Evolutionary conservation across 202 grass and related monocot genomes (phyloP).

Genomic region (Schoenoplectus triqueter): DNA sequence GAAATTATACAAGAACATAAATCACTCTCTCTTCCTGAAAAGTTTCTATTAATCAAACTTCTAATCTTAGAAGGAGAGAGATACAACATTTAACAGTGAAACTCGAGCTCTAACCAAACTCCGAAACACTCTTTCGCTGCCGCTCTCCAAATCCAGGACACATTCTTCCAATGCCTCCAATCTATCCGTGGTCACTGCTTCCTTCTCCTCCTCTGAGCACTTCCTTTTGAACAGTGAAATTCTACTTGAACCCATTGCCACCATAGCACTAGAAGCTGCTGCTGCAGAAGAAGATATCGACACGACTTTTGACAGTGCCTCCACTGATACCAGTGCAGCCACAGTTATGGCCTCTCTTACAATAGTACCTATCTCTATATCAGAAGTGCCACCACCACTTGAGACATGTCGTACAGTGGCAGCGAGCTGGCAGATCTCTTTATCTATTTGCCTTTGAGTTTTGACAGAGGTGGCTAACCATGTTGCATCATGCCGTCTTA

Average conservation of each 20-base stretch:
- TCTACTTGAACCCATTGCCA: not conserved
- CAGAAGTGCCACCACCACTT: not conserved
- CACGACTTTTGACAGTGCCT: slow-evolving; percentile 52
- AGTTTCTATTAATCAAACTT: not conserved
- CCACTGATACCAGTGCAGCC: slow-evolving; percentile 42
- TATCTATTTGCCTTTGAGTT: slow-evolving; percentile 46
- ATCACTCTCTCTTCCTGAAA: not conserved
- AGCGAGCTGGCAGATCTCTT: slow-evolving; percentile 59
- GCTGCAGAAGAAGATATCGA: slow-evolving; percentile 40
- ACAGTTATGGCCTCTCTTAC: slow-evolving; percentile 40
- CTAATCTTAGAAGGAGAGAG: slow-evolving; percentile 31
- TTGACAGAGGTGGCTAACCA: slow-evolving; percentile 41
- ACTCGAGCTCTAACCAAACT: slow-evolving; percentile 59
- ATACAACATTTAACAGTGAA: slow-evolving; percentile 66
- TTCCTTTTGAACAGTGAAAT: slow-evolving; percentile 40
- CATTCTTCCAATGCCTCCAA: slow-evolving; percentile 53
- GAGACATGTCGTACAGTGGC: slow-evolving; percentile 35
- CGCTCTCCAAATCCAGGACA: slow-evolving; percentile 51
- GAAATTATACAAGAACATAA: not conserved
- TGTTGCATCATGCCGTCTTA: slow-evolving; percentile 42
- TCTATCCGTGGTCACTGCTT: slow-evolving; percentile 36
- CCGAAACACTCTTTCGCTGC: slow-evolving; percentile 67
- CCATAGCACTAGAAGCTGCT: slow-evolving; percentile 32
- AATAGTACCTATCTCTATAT: slow-evolving; percentile 2
- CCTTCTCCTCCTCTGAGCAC: slow-evolving; percentile 40